Evolutionary conservation across 768 basidiomycete genomes (phyloP).

Genomic region (Boletus tylopilopsis): DNA sequence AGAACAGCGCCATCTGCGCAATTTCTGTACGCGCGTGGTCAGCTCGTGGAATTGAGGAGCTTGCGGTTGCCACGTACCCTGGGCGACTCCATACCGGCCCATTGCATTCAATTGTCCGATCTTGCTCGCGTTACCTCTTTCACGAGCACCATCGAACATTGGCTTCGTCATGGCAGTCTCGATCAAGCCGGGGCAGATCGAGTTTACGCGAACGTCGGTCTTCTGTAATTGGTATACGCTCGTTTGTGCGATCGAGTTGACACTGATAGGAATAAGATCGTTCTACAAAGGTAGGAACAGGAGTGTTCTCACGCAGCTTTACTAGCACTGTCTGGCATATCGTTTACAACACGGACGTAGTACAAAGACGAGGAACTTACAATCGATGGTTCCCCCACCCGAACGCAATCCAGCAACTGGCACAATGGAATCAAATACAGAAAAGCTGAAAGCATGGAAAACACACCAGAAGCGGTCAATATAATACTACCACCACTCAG

Average conservation of each 20-base stretch:
- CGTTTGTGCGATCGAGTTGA: constrained; percentile 86
- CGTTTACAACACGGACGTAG: constrained; percentile 10
- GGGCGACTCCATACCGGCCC: constrained; percentile 75
- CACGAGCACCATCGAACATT: constrained; percentile 76
- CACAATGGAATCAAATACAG: constrained; percentile 21
- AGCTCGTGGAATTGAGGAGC: constrained; percentile 7
- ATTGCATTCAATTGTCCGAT: constrained; percentile 81
- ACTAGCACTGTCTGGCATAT: constrained; percentile 72
- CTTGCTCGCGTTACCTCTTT: constrained; percentile 68
- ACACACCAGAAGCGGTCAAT: constrained; percentile 76
- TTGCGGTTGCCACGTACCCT: constrained; percentile 55
- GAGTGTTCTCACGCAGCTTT: constrained; percentile 75
- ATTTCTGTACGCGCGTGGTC: constrained; percentile 58
- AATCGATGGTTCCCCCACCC: constrained; percentile 79
- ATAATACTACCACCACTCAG: constrained; percentile 78
- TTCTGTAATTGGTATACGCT: constrained; percentile 74
- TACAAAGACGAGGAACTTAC: constrained; percentile 39
- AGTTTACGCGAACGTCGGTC: constrained; percentile 84
- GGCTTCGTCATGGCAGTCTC: constrained; percentile 86
- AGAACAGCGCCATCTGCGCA: constrained; percentile 78
- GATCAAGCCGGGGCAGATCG: constrained; percentile 88
- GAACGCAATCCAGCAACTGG: constrained; percentile 79
- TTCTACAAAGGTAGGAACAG: not conserved
- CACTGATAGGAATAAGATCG: constrained; percentile 42
- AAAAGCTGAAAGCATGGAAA: not conserved